phyloP scores from a whole-genome alignment of 192 early-diverging fungal genomes.

The Allomyces javanicus region DNA sequence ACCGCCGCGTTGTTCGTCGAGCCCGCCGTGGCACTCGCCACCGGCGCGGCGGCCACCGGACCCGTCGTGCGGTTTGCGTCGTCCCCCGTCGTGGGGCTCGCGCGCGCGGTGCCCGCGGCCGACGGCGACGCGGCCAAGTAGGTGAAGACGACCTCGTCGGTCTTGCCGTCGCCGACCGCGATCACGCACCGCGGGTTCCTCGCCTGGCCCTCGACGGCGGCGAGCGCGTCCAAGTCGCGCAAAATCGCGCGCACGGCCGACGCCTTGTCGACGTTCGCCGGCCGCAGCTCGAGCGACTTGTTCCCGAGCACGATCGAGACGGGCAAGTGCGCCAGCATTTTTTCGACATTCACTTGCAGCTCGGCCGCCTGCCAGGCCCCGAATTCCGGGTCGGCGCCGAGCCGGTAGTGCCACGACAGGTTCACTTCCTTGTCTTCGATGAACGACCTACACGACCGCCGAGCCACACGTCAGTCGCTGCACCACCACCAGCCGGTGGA shows the following conservation, averaged over 20 bases:
- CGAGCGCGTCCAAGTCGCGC: constrained; percentile 24
- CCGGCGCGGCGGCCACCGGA: no score
- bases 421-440: constrained; percentile 99
- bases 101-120: no score
- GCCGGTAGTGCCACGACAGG: constrained; percentile 91
- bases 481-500: no score
- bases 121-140: not conserved
- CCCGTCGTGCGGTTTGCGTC: no score
- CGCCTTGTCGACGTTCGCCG: constrained; percentile 79
- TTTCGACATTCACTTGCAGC: constrained; percentile 91
- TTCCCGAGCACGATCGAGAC: constrained; percentile 85
- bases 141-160: constrained; percentile 34
- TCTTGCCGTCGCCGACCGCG: constrained; percentile 41
- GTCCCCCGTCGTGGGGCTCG: no score
- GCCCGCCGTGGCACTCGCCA: no score
- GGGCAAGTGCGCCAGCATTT: constrained; percentile 79
- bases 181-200: constrained; percentile 11
- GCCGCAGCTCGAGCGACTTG: constrained; percentile 91
- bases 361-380: constrained; percentile 97
- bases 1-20: not conserved
- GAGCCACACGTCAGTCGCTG: no score
- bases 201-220: no score
- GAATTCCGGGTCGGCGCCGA: constrained; percentile 79
- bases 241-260: constrained; percentile 72
- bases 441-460: constrained; percentile 24